Percentiles rank a stretch among this genome's conserved stretches.
Conservation (phyloP, 2,329 filamentous ascomycete species). For the Xylariaceae sp. region DNA sequence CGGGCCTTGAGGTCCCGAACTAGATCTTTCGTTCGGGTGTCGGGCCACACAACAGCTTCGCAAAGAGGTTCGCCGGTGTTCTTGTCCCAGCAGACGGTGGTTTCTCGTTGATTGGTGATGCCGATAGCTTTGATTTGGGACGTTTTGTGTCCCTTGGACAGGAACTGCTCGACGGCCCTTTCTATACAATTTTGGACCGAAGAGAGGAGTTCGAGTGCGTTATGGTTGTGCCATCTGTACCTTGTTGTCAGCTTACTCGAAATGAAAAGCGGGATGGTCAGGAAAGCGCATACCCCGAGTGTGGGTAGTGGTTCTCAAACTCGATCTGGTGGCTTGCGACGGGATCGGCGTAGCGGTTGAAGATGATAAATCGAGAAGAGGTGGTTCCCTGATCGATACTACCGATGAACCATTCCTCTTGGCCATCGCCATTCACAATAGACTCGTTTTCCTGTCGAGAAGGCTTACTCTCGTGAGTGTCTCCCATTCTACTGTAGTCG, state of each 20-base stretch:
- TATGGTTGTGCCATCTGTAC: constrained; percentile 81
- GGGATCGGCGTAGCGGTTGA: constrained; percentile 72
- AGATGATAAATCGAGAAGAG: constrained; percentile 85
- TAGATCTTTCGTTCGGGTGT: constrained; percentile 69
- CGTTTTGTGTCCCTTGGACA: constrained; percentile 61
- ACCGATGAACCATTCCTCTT: constrained; percentile 65
- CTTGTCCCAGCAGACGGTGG: constrained; percentile 79
- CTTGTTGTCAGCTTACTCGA: background rate
- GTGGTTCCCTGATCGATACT: constrained; percentile 91
- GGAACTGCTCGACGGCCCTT: constrained; percentile 67
- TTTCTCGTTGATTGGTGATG: constrained; percentile 89
- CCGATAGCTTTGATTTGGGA: constrained; percentile 73
- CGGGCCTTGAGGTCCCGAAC: constrained; percentile 71
- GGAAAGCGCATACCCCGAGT: constrained; percentile 64
- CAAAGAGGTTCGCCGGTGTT: constrained; percentile 74
- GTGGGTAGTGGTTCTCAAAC: constrained; percentile 78
- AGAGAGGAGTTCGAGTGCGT: constrained; percentile 69
- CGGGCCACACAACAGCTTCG: constrained; percentile 87
- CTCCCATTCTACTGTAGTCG: constrained; percentile 20
- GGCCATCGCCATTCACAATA: constrained; percentile 6
- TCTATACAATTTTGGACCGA: constrained; percentile 79
- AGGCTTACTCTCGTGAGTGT: constrained; percentile 20
- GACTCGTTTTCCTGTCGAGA: constrained; percentile 9
- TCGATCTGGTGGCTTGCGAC: constrained; percentile 83
- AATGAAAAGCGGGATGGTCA: background rate